Base-by-base conservation (phyloP, 2,329 filamentous ascomycete species). In the Hypoxylon sp. region DNA sequence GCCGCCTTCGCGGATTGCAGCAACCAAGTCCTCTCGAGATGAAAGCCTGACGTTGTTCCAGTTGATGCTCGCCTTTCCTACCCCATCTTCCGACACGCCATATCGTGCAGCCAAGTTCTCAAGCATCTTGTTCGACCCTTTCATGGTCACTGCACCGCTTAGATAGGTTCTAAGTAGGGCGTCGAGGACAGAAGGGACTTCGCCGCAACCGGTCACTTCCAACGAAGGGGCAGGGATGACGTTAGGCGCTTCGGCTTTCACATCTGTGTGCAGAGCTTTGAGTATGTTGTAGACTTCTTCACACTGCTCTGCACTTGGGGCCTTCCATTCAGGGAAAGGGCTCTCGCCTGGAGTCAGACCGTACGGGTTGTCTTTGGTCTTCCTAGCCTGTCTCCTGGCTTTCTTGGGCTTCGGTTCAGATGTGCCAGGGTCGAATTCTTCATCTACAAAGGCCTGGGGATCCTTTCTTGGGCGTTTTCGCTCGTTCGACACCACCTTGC, bases 11-110 rank as follows among this genome's bases (percentile, higher is more conserved):
- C 87, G 88, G 73, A 96, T 93, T 0, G 91, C 86, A 52, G 89
- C 80, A 46, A 85, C 86, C n/a, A 96, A 81, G 4, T 90, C 86
- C 38, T 85, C 80, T 3, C 86, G 75, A 0, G 86, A 77, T 1
- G 89, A 86, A 24, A 80, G 76, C 20, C 88, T 85, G 1, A 94
- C 89, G 8, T 86, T 87, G 70, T 93, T 87, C 90, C 91, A 95
- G 74, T 93, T 82, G 6, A 93, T 89, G 57, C 89, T 92, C 2
- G 89, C 90, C 70, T 89, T 88, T 4, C 90, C 90, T 8, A 90
- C 79, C 5, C 90, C 88, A 42, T 85, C 81, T 30, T 87, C 75
- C 2, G 48, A 45, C 2, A 90, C 81, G 0, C 91, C 91, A 67
- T 90, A 93, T 32, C 79, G 84, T 16, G 85, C 73, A 2, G 90